phyloP scores from a whole-genome alignment of 441 rosid species.

The Jatropha podagrica region DNA sequence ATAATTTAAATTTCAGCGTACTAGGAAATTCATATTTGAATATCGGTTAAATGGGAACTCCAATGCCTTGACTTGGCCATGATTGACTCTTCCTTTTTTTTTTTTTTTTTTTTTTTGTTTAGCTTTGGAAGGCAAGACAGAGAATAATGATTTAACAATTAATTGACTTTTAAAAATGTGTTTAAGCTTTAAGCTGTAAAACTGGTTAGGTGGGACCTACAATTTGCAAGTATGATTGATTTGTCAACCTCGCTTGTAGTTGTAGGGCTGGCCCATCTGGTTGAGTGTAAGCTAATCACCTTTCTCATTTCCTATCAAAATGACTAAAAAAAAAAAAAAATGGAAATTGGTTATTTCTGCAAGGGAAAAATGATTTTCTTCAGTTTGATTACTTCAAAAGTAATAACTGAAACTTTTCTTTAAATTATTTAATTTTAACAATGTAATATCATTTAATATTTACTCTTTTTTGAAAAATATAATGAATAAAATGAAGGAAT shows the following conservation, averaged over 20 bases:
- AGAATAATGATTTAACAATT: neutral
- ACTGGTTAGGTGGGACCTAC: neutral
- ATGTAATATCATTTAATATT: no score
- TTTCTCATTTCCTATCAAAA: no score
- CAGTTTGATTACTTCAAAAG: no score
- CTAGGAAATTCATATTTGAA: slow-evolving; percentile 15
- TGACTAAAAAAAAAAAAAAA: no score
- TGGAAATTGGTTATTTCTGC: no score
- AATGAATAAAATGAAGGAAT: no score
- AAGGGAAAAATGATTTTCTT: no score
- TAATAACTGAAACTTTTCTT: no score
- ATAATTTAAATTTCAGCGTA: neutral
- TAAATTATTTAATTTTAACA: no score
- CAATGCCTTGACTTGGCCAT: slow-evolving; percentile 15
- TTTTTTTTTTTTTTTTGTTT: neutral
- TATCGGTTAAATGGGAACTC: neutral
- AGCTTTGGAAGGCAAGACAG: neutral
- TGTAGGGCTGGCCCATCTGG: neutral
- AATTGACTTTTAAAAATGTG: neutral
- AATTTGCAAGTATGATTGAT: slow-evolving; percentile 9
- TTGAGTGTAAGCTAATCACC: neutral
- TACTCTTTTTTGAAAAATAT: no score
- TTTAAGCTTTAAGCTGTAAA: neutral
- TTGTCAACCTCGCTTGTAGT: neutral
- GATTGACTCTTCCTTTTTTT: slow-evolving; percentile 1